Conservation (phyloP, 2,329 filamentous ascomycete species). For the Huntiella moniliformis region DNA sequence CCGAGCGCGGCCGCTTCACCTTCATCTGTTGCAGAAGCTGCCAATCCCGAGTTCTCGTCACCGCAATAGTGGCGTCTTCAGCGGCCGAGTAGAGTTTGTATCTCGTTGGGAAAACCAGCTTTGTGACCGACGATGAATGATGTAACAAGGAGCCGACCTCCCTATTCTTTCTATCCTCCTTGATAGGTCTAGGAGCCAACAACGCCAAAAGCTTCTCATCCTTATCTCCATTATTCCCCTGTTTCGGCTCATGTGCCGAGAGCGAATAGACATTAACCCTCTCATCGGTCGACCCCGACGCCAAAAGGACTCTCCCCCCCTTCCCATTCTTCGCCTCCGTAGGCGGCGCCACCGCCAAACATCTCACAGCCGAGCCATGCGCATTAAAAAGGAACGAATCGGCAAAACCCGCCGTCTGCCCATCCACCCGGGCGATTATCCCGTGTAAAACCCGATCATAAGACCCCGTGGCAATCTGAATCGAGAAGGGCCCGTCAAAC, state of each 20-base stretch:
- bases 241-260: constrained; percentile 45
- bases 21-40: constrained; percentile 73
- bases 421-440: constrained; percentile 52
- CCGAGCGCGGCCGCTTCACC: constrained; percentile 62
- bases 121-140: constrained; percentile 66
- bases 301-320: constrained; percentile 69
- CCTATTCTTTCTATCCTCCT: constrained; percentile 71
- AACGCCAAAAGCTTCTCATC: constrained; percentile 40
- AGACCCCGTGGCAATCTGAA: constrained; percentile 82
- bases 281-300: constrained; percentile 83
- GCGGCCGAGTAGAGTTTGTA: constrained; percentile 74
- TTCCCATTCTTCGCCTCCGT: constrained; percentile 42
- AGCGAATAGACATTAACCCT: constrained; percentile 88
- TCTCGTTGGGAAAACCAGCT: constrained; percentile 63
- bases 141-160: constrained; percentile 76
- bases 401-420: constrained; percentile 40
- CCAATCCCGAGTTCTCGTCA: constrained; percentile 80
- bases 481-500: constrained; percentile 27
- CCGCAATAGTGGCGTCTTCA: constrained; percentile 80
- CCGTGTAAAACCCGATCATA: constrained; percentile 91
- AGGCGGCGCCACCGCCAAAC: constrained; percentile 65
- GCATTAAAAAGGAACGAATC: constrained; percentile 95
- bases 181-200: constrained; percentile 52
- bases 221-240: not conserved
- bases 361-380: constrained; percentile 76